Percentiles rank a stretch among this genome's conserved stretches.
Evolutionary conservation across 2,329 filamentous ascomycete genomes (phyloP).

Genomic region (Tricladium varicosporioides): DNA sequence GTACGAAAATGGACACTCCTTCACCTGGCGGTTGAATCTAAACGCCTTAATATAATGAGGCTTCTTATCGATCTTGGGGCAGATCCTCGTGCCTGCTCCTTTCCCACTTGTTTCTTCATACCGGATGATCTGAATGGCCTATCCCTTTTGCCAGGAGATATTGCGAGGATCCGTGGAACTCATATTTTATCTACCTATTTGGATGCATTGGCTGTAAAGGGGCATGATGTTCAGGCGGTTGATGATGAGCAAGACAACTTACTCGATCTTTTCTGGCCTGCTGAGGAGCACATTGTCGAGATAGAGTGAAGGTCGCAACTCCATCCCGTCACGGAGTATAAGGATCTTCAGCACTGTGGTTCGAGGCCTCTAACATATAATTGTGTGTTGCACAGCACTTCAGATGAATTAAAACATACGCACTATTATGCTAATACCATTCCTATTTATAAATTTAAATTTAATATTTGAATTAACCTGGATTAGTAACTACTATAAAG

Average conservation of each 20-base stretch:
- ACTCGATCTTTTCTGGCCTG: constrained; percentile 3
- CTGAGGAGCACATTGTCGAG: not conserved
- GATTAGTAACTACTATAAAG: too few species aligned
- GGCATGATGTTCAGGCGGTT: not conserved
- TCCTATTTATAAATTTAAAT: too few species aligned
- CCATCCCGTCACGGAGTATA: not conserved
- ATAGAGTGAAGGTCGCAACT: not conserved
- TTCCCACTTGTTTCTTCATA: not conserved
- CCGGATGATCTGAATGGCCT: not conserved
- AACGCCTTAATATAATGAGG: not conserved
- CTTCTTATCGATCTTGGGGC: constrained; percentile 1
- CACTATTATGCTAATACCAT: too few species aligned
- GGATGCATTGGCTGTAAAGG: not conserved
- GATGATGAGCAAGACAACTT: not conserved
- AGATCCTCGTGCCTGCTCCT: constrained; percentile 3
- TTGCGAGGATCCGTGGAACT: not conserved
- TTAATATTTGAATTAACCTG: too few species aligned
- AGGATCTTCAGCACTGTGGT: not conserved
- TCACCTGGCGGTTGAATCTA: constrained; percentile 1
- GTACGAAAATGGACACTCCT: constrained; percentile 4
- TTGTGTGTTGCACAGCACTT: too few species aligned
- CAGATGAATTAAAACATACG: too few species aligned
- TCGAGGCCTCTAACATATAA: too few species aligned
- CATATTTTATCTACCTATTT: not conserved
- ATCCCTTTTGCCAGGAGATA: not conserved